Evolutionary conservation across 1,139 yeast species (phyloP), one percentile per base, ranked within the genome.

Genomic region (Suhomyces bribrorum): DNA sequence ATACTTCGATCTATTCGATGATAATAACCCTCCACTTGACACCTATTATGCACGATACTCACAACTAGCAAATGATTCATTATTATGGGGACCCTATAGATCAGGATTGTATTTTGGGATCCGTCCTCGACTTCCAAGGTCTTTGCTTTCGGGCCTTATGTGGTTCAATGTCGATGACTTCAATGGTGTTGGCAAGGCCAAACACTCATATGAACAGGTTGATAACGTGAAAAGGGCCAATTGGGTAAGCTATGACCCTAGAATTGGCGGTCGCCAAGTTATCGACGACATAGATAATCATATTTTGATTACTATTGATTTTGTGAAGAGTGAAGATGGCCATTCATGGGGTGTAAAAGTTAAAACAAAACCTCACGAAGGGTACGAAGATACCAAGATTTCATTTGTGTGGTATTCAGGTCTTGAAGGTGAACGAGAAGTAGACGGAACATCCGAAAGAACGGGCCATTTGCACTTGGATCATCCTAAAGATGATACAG

Each of bases 31-130:
- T 14, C 25, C 29, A 11, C 40, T 36, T 14, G 47, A 46, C 11
- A 35, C 38, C 17, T 38, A 55, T n/a, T 43, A 51, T 14, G 53
- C 47, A 4, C 53, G 56, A 20, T 67, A 62, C 44, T 47, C 56
- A 18, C 50, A 52, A 27, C 34, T 61, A 20, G 61, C 73, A 4
- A 58, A 64, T 38, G 59, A 61, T 34, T 67, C 75, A 4, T 58
- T 72, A 29, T 48, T 71, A 25, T 92, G 98, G 98, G 97, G 96
- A 0, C 95, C 97, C 0, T 92, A 90, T 62, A 66, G 97, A 49
- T 83, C 97, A 9, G 85, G 88, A 40, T 69, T 88, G 33, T 92
- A 90, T 62, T 71, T 90, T 48, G 97, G 98, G 1, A 64, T 92
- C 31, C 73, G 92, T 34, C 96, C 98, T 2, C 68, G 90, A 33